Percentiles rank a stretch among this genome's conserved stretches.
phyloP scores from a whole-genome alignment of 805 yeast genomes.

The Saccharomycopsis babjevae region DNA sequence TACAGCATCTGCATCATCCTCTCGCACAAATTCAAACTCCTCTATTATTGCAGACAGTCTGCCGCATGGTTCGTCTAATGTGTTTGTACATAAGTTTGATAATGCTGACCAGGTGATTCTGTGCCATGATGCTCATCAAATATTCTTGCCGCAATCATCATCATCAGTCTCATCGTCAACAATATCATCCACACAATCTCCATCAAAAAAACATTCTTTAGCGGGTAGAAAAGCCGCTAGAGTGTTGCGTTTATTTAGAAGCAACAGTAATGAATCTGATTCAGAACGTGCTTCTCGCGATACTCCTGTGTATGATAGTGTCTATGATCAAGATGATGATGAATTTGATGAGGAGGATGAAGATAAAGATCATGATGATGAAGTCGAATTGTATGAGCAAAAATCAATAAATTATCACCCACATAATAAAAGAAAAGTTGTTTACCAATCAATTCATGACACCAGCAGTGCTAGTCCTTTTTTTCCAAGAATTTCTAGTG shows the following conservation, averaged over 20 bases:
- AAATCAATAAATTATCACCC: background rate
- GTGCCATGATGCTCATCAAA: background rate
- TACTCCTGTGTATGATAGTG: background rate
- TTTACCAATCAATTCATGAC: too few relatives aligned
- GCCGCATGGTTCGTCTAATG: background rate
- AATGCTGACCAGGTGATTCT: background rate
- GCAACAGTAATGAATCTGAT: conserved; percentile 21
- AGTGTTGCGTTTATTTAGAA: conserved; percentile 43
- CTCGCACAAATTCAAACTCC: background rate
- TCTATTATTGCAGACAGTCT: background rate
- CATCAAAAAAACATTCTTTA: background rate
- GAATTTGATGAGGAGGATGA: background rate
- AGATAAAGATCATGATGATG: background rate
- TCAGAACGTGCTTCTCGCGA: background rate
- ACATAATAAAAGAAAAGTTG: background rate
- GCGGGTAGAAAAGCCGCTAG: conserved; percentile 34
- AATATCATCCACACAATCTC: background rate
- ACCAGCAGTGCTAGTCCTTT: too few relatives aligned
- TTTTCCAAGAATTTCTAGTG: background rate
- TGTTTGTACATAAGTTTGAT: background rate
- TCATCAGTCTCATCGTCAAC: background rate
- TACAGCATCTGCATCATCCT: background rate
- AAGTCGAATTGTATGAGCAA: background rate
- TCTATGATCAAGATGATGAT: conserved; percentile 1
- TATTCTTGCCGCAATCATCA: background rate